Base-by-base conservation (phyloP, 257 asterid species). In the Scutellaria barbata region DNA sequence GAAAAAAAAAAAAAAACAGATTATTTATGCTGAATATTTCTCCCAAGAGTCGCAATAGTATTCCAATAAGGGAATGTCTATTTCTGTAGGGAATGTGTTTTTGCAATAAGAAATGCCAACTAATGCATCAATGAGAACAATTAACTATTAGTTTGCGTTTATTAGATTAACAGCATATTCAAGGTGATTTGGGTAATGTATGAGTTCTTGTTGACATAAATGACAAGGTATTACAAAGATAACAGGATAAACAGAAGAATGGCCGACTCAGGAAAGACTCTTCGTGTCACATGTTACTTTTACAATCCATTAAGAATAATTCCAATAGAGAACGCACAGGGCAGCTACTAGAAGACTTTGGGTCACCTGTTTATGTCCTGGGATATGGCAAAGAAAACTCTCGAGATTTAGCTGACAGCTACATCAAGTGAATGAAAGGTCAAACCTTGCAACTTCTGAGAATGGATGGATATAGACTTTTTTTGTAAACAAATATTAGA, bases 1-100 rank as follows among this genome's bases (percentile, higher is more conserved):
- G 12, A 40, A 13, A 63, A 69, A 37, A 10, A 20, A 68, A 46
- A 60, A 7, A 12, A 37, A 20, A 39, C 25, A 20, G 33, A 51
- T 65, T 14, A 66, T 46, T 25, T 8, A 33, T 68, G 55, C 43
- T 5, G 54, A 17, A 56, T 45, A 57, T 18, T 37, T 14, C 59
- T 45, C 75, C 30, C 17, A 13, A 50, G 33, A 35, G 33, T 13
- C 25, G 5, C 6, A 55, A n/a, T 8, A 59, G 10, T 25, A 11
- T 16, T 56, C 41, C 42, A 12, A 40, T 56, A 56, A 56, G 63
- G n/a, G 8, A 20, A 54, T 9, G 11, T n/a, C n/a, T n/a, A n/a
- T n/a, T n/a, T 30, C 35, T 30, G 5, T 30, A 30, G 35, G 35
- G 3, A 22, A 22, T n/a, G 30, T 25, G 35, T 30, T 30, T 30